Conservation (phyloP, 352 stramenopile genomes). For the Globisporangium camurandrum region DNA sequence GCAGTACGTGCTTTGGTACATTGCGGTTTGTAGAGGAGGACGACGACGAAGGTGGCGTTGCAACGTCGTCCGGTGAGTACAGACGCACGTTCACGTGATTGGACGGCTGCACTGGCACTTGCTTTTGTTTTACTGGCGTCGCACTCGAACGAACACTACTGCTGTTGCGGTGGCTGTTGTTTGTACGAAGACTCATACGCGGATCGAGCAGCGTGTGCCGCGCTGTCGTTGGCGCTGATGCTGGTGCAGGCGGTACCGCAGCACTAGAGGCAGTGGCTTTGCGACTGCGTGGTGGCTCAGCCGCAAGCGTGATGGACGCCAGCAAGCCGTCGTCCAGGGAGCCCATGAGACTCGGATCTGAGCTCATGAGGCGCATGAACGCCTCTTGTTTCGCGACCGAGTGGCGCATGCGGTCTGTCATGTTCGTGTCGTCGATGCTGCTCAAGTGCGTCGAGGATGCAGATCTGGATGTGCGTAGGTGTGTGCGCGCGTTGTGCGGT, state of each 20-base stretch:
- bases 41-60: not conserved
- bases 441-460: too few relatives aligned
- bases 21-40: conserved; percentile 4
- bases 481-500: not conserved
- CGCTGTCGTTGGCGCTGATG: not conserved
- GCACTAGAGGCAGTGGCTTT: not conserved
- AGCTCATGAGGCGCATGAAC: conserved; percentile 36
- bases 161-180: not conserved
- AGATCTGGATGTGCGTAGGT: not conserved
- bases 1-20: conserved; percentile 2
- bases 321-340: conserved; percentile 31
- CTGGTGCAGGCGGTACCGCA: not conserved
- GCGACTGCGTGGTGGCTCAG: too few relatives aligned
- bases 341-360: conserved; percentile 30
- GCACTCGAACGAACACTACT: too few relatives aligned
- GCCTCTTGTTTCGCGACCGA: conserved; percentile 35
- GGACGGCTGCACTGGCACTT: conserved; percentile 1
- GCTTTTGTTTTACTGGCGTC: too few relatives aligned
- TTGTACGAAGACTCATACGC: conserved; percentile 8
- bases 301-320: conserved; percentile 24
- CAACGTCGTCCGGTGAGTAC: conserved; percentile 16
- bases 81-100: conserved; percentile 4
- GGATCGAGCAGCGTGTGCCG: conserved; percentile 12
- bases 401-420: conserved; percentile 8
- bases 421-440: not conserved